Evolutionary conservation across 768 basidiomycete genomes (phyloP).

Genomic region (Mycena chlorophos): DNA sequence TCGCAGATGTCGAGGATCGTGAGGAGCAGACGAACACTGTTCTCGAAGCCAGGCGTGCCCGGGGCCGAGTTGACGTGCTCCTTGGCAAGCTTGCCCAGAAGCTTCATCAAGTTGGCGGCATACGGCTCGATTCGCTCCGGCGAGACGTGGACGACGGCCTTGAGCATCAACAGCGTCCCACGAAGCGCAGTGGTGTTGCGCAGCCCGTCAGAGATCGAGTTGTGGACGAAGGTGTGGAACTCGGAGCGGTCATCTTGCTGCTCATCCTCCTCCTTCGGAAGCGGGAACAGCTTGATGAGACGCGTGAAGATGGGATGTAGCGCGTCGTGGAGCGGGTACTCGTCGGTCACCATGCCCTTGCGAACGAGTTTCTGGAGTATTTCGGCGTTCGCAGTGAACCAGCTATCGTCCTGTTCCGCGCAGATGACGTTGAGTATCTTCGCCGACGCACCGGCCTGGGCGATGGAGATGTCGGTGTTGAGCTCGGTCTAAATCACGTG

Average conservation of each 20-base stretch:
- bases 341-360: slow-evolving; percentile 83
- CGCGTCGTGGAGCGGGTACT: slow-evolving; percentile 75
- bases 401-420: slow-evolving; percentile 77
- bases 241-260: slow-evolving; percentile 71
- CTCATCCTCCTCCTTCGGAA: slow-evolving; percentile 77
- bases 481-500: slow-evolving; percentile 61
- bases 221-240: slow-evolving; percentile 75
- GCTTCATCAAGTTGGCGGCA: slow-evolving; percentile 70
- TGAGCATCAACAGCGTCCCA: slow-evolving; percentile 83
- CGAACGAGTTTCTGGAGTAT: slow-evolving; percentile 82
- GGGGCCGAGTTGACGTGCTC: slow-evolving; percentile 73
- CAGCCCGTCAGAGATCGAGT: slow-evolving; percentile 77
- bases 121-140: slow-evolving; percentile 87
- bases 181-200: slow-evolving; percentile 69
- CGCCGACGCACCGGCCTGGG: slow-evolving; percentile 75
- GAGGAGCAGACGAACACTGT: slow-evolving; percentile 63
- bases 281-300: slow-evolving; percentile 72
- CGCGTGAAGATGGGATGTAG: slow-evolving; percentile 82
- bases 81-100: slow-evolving; percentile 82
- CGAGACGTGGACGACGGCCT: slow-evolving; percentile 75
- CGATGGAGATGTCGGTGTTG: slow-evolving; percentile 60
- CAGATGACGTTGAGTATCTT: slow-evolving; percentile 88
- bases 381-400: slow-evolving; percentile 73
- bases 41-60: slow-evolving; percentile 52
- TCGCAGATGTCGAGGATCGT: slow-evolving; percentile 89